These are phyloP conservation scores for Cinchona pubescens DNA, from an alignment of 257 asterid species.

Conservation along the genomic window DNA sequence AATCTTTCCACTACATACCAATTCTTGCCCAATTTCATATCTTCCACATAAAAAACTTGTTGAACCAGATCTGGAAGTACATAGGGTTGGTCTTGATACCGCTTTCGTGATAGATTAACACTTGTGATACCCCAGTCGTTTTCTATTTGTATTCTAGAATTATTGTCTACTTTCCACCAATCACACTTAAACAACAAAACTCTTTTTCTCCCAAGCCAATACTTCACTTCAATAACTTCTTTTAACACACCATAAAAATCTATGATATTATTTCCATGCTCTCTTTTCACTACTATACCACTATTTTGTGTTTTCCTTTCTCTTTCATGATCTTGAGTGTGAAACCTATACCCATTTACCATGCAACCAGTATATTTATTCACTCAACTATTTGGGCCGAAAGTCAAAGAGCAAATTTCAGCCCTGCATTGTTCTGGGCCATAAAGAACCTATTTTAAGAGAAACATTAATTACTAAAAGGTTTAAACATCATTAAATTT, in stretches of 20 bases:
- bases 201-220: not conserved
- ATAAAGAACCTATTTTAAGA: not conserved
- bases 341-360: not conserved
- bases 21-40: not conserved
- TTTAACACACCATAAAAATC: not conserved
- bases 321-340: not conserved
- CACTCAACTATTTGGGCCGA: not conserved
- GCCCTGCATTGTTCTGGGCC: not conserved
- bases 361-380: not conserved
- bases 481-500: too few species aligned
- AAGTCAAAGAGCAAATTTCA: not conserved
- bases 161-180: not conserved
- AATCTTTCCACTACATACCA: not conserved
- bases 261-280: not conserved
- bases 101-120: not conserved
- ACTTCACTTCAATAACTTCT: not conserved
- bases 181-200: not conserved
- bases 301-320: not conserved
- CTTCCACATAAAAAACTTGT: not conserved
- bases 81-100: not conserved
- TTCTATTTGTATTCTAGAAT: not conserved
- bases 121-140: not conserved
- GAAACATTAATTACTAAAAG: not conserved
- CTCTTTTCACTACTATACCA: not conserved
- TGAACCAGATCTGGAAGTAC: not conserved